Conservation (phyloP, 2,329 filamentous ascomycete genomes). For the Fusarium succisae region DNA sequence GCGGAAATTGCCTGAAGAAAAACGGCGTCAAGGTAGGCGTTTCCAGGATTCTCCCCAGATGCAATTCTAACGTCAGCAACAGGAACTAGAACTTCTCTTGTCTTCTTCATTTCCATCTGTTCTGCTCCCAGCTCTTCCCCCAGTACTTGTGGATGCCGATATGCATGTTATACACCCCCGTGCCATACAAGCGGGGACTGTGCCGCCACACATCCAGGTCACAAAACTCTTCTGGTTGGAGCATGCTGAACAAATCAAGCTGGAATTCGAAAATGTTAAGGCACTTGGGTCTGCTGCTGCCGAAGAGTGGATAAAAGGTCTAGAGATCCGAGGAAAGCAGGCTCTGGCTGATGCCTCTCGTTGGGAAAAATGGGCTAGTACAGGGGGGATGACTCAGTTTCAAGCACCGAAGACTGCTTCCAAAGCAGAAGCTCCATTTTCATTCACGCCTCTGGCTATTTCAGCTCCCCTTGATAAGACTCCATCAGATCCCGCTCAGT, state of each 20-base stretch:
- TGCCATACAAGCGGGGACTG: conserved; percentile 61
- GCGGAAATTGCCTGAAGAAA: conserved; percentile 70
- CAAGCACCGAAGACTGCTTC: conserved; percentile 32
- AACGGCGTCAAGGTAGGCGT: conserved; percentile 71
- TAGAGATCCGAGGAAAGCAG: conserved; percentile 70
- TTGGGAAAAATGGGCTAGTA: conserved; percentile 78
- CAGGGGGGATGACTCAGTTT: conserved; percentile 54
- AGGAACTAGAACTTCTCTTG: conserved; percentile 77
- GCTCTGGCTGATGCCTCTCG: conserved; percentile 69
- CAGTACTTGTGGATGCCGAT: conserved; percentile 70
- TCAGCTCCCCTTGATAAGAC: background rate
- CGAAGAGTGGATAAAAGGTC: conserved; percentile 83
- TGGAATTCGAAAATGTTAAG: conserved; percentile 71
- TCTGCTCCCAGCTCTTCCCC: conserved; percentile 74
- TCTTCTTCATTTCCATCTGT: conserved; percentile 67
- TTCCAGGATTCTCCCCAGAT: conserved; percentile 4
- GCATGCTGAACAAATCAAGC: conserved; percentile 70
- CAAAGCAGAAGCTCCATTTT: background rate
- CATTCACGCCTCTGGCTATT: background rate
- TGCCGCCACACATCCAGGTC: conserved; percentile 59
- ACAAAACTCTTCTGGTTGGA: conserved; percentile 72
- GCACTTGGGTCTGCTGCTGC: conserved; percentile 72
- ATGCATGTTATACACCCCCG: conserved; percentile 67
- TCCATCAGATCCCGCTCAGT: background rate
- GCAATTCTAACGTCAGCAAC: conserved; percentile 31